phyloP scores from a whole-genome alignment of 306 rosid genomes.

The Fragaria nilgerrensis region DNA sequence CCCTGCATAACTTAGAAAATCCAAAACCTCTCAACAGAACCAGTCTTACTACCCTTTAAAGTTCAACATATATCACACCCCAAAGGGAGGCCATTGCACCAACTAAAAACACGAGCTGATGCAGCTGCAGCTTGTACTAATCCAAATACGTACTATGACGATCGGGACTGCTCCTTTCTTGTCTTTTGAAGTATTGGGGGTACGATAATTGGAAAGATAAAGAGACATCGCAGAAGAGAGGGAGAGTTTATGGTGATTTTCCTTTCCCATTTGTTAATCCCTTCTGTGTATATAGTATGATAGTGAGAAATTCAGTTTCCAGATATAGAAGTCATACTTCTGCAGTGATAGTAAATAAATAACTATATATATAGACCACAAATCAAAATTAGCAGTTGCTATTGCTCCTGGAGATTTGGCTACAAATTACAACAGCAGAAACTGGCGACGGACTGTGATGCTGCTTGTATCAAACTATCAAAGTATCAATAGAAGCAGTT shows the following conservation, averaged over 20 bases:
- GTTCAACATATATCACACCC: not conserved
- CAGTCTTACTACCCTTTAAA: not conserved
- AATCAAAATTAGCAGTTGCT: too few relatives aligned
- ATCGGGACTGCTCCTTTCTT: not conserved
- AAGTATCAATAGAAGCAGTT: too few relatives aligned
- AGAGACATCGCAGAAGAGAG: not conserved
- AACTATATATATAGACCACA: too few relatives aligned
- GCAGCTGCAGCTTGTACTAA: not conserved
- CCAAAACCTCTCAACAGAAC: not conserved
- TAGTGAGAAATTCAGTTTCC: too few relatives aligned
- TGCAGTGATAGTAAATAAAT: too few relatives aligned
- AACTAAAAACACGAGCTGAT: not conserved
- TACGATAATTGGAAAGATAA: slow-evolving; percentile 27
- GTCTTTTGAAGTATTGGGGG: not conserved
- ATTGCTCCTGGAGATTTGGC: too few relatives aligned
- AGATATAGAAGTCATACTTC: too few relatives aligned
- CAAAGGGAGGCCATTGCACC: not conserved
- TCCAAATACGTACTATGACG: not conserved
- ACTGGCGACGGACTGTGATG: too few relatives aligned
- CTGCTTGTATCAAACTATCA: too few relatives aligned
- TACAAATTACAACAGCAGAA: too few relatives aligned
- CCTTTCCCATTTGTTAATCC: not conserved
- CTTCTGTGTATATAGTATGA: too few relatives aligned
- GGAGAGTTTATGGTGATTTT: not conserved
- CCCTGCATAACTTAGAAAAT: not conserved